These are phyloP conservation scores for Mucor racemosus DNA, from an alignment of 371 early-diverging fungal genomes.

Conservation along the genomic window DNA sequence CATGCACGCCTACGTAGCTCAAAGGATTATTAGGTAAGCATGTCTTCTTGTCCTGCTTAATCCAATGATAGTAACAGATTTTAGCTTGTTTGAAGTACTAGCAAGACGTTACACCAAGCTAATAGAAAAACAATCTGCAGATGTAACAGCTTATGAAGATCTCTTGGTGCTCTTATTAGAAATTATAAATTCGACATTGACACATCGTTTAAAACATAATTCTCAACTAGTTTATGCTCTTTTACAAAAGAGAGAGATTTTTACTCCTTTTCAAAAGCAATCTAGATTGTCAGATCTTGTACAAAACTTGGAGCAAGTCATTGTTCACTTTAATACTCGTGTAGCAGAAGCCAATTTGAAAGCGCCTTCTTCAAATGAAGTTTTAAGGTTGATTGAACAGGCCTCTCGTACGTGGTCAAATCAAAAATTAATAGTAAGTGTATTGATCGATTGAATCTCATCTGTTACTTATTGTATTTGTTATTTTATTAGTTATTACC, in stretches of 20 bases:
- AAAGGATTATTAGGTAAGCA: slow-evolving; percentile 67
- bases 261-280: slow-evolving; percentile 59
- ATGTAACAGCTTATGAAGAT: slow-evolving; percentile 68
- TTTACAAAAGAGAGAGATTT: slow-evolving; percentile 71
- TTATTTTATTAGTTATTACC: slow-evolving; percentile 41
- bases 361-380: slow-evolving; percentile 70
- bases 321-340: slow-evolving; percentile 65
- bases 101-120: slow-evolving; percentile 70
- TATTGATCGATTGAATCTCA: background rate
- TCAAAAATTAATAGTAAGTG: slow-evolving; percentile 53
- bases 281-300: slow-evolving; percentile 63
- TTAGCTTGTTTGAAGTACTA: slow-evolving; percentile 70
- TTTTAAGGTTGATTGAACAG: slow-evolving; percentile 68
- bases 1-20: slow-evolving; percentile 76
- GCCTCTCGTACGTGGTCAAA: slow-evolving; percentile 74
- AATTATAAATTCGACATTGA: slow-evolving; percentile 70
- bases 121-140: slow-evolving; percentile 38
- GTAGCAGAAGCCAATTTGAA: slow-evolving; percentile 69
- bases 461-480: background rate
- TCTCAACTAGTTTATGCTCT: slow-evolving; percentile 77
- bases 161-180: slow-evolving; percentile 70
- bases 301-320: slow-evolving; percentile 68
- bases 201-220: slow-evolving; percentile 68
- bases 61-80: background rate
- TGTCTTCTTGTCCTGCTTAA: background rate